Conservation (phyloP, 257 asterid species). For the Solanum clarkiae region DNA sequence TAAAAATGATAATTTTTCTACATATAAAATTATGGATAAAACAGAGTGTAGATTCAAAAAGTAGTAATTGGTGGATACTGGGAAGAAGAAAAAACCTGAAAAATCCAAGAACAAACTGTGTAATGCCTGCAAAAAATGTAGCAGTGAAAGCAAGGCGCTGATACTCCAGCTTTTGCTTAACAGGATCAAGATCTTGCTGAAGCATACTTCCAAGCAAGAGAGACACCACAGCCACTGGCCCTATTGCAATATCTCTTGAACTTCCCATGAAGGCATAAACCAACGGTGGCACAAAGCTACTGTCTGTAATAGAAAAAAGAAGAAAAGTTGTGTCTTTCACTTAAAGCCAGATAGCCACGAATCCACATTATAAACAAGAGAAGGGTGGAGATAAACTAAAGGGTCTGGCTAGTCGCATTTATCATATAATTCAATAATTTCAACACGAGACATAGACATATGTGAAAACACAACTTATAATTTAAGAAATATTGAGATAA, state of each 20-base stretch:
- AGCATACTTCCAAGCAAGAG: conserved; percentile 64
- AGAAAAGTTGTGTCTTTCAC: not conserved
- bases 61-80: not conserved
- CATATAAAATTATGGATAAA: too few species aligned
- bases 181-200: conserved; percentile 45
- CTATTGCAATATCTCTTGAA: conserved; percentile 79
- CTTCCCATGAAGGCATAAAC: conserved; percentile 75
- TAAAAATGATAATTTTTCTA: too few species aligned
- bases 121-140: conserved; percentile 63
- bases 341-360: not conserved
- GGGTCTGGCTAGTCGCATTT: not conserved
- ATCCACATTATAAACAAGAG: too few species aligned
- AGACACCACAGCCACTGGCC: conserved; percentile 81
- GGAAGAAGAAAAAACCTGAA: conserved; percentile 28
- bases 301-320: conserved; percentile 25
- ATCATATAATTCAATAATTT: too few species aligned
- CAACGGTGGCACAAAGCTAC: conserved; percentile 76
- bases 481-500: too few species aligned
- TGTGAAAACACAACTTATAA: too few species aligned
- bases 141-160: conserved; percentile 65
- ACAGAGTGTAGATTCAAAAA: not conserved
- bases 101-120: conserved; percentile 54
- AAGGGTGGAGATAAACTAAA: not conserved
- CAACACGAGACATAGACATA: too few species aligned
- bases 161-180: conserved; percentile 30